These are phyloP conservation scores for Nicotiana tabacum DNA, from an alignment of 257 asterid species.

Conservation along the genomic window DNA sequence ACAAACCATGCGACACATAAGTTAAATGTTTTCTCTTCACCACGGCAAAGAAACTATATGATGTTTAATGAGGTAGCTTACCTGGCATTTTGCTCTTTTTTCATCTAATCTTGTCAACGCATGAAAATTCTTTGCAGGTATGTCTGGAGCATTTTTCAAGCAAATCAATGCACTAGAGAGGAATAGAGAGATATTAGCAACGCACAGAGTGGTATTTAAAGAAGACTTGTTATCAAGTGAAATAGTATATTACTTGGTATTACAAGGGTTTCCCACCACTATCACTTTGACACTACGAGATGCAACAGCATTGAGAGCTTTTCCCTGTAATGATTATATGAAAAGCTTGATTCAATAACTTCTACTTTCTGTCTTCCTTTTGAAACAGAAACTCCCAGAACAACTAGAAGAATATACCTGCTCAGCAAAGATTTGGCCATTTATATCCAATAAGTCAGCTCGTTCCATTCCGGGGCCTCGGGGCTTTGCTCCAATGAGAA, in stretches of 20 bases:
- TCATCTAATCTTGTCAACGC: conserved; percentile 96
- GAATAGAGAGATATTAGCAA: conserved; percentile 31
- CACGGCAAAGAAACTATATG: not conserved
- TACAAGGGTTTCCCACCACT: conserved; percentile 97
- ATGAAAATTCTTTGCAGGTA: conserved; percentile 89
- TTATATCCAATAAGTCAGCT: conserved; percentile 81
- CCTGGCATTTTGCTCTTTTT: conserved; percentile 99
- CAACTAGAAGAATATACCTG: conserved; percentile 42
- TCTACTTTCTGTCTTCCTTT: too few relatives aligned
- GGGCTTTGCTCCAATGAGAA: conserved; percentile 96
- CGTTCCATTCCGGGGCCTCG: conserved; percentile 99
- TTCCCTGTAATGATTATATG: conserved; percentile 49
- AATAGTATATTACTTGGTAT: conserved; percentile 61
- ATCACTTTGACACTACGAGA: conserved; percentile 83
- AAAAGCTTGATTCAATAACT: too few relatives aligned
- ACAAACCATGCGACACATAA: conserved; percentile 8
- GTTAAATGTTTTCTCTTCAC: not conserved
- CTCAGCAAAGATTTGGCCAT: conserved; percentile 81
- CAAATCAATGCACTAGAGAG: conserved; percentile 88
- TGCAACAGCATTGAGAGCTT: conserved; percentile 97
- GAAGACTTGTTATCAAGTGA: not conserved
- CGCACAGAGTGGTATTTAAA: not conserved
- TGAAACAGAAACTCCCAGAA: too few relatives aligned
- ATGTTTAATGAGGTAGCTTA: conserved; percentile 8
- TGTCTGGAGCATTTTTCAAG: conserved; percentile 91